A percentile compares a stretch with the other conserved stretches of the same genome.
Conservation (phyloP, 2,329 filamentous ascomycete genomes). For the Fusarium sarcochroum region DNA sequence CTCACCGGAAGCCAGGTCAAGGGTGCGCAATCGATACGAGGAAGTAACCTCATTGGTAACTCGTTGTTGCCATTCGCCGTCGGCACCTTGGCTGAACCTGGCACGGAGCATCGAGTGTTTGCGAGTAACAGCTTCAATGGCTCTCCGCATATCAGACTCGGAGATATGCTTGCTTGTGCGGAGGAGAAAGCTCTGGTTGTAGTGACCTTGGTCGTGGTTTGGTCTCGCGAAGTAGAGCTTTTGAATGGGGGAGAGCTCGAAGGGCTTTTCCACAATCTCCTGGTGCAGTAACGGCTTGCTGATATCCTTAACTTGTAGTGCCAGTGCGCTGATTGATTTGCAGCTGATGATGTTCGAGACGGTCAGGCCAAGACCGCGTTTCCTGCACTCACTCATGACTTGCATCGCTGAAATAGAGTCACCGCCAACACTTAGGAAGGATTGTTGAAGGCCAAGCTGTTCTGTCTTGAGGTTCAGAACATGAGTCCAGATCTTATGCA, state of each 20-base stretch:
- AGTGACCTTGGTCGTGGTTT: constrained; percentile 29
- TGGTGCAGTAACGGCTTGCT: neutral
- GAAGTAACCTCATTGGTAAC: constrained; percentile 11
- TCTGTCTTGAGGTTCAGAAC: constrained; percentile 41
- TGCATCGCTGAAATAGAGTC: constrained; percentile 61
- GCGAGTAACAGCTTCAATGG: constrained; percentile 18
- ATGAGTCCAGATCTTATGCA: constrained; percentile 36
- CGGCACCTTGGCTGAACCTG: constrained; percentile 4
- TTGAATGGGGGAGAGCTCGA: constrained; percentile 39
- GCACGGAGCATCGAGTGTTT: constrained; percentile 43
- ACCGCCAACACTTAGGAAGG: constrained; percentile 58
- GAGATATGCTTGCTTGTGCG: constrained; percentile 14
- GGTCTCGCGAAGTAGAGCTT: constrained; percentile 39
- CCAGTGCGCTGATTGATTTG: constrained; percentile 43
- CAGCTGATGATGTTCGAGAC: constrained; percentile 50
- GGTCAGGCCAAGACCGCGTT: constrained; percentile 44
- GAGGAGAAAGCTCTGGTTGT: constrained; percentile 44
- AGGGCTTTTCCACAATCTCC: constrained; percentile 9
- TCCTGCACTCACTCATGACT: constrained; percentile 54
- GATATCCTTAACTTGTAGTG: constrained; percentile 27
- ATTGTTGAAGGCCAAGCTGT: constrained; percentile 38
- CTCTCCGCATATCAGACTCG: constrained; percentile 13
- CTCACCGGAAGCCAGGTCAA: neutral
- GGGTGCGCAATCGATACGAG: constrained; percentile 28
- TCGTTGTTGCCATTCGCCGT: constrained; percentile 27